Conservation (phyloP, 352 stramenopile species). For the Globisporangium mamillatum region DNA sequence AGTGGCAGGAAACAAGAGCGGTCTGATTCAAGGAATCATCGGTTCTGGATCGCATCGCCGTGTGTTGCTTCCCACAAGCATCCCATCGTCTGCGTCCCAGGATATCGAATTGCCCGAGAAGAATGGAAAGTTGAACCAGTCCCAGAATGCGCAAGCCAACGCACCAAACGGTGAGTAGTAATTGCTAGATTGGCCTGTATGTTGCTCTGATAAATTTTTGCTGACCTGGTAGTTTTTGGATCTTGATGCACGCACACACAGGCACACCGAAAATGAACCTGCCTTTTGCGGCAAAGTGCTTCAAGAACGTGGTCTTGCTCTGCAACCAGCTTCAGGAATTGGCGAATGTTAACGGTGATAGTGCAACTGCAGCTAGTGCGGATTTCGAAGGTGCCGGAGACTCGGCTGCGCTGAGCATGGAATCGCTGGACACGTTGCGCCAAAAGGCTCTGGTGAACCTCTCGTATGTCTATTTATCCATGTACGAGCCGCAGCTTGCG, state of each 20-base stretch:
- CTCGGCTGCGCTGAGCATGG: conserved; percentile 33
- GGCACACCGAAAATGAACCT: conserved; percentile 78
- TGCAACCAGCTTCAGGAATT: conserved; percentile 73
- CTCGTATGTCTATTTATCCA: conserved; percentile 89
- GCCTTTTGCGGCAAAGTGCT: conserved; percentile 84
- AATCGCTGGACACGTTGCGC: conserved; percentile 64
- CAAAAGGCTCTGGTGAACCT: conserved; percentile 88
- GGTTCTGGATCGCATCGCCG: conserved; percentile 78
- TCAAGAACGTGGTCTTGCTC: conserved; percentile 84
- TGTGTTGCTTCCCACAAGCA: conserved; percentile 72
- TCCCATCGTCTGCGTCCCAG: conserved; percentile 52
- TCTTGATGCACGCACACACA: conserved; percentile 2
- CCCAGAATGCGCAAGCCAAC: conserved; percentile 25
- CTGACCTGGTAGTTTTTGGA: not conserved
- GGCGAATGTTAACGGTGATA: conserved; percentile 29
- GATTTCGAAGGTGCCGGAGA: conserved; percentile 18
- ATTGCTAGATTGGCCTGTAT: not conserved
- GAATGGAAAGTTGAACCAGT: conserved; percentile 36
- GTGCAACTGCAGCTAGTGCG: conserved; percentile 19
- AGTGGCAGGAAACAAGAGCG: conserved; percentile 74
- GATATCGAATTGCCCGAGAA: conserved; percentile 72
- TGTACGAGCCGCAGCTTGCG: conserved; percentile 89
- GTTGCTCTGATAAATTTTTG: not conserved
- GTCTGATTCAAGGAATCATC: conserved; percentile 75
- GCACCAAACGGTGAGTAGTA: conserved; percentile 27